phyloP scores from a whole-genome alignment of 2,329 filamentous ascomycete species.

The Dactylellina sp. region DNA sequence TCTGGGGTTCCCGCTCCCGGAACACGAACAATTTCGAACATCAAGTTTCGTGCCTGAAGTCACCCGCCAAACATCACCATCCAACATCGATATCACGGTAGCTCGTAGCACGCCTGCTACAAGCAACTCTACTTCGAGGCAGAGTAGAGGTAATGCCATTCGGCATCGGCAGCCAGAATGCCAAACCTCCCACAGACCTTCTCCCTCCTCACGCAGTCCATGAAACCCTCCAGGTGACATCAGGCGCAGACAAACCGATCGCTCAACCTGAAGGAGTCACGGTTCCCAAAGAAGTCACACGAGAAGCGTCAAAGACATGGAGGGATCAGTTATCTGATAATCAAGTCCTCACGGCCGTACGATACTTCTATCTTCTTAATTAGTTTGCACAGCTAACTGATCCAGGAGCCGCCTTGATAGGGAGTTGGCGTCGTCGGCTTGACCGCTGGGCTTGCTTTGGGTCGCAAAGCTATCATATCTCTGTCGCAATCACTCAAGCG shows the following conservation, averaged over 20 bases:
- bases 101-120: conserved; percentile 5
- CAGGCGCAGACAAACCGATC: not conserved
- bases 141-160: conserved; percentile 46
- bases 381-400: conserved; percentile 52
- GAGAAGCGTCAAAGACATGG: conserved; percentile 38
- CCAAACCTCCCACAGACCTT: conserved; percentile 23
- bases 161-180: conserved; percentile 49
- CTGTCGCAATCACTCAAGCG: conserved; percentile 80
- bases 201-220: conserved; percentile 6
- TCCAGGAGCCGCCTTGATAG: conserved; percentile 66
- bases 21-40: conserved; percentile 12
- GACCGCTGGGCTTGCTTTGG: conserved; percentile 82
- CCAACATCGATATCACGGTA: conserved; percentile 8
- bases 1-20: conserved; percentile 3
- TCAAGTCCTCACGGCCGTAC: conserved; percentile 46
- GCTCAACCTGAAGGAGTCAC: not conserved
- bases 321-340: conserved; percentile 42
- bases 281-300: conserved; percentile 3
- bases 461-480: conserved; percentile 79
- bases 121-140: conserved; percentile 6
- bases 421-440: conserved; percentile 92
- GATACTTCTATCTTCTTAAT: not conserved
- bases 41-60: too few relatives aligned
- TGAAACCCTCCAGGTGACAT: not conserved
- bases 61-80: conserved; percentile 4